Conservation (phyloP, 108 stramenopile genomes). For the Discostella stelligeroides region DNA sequence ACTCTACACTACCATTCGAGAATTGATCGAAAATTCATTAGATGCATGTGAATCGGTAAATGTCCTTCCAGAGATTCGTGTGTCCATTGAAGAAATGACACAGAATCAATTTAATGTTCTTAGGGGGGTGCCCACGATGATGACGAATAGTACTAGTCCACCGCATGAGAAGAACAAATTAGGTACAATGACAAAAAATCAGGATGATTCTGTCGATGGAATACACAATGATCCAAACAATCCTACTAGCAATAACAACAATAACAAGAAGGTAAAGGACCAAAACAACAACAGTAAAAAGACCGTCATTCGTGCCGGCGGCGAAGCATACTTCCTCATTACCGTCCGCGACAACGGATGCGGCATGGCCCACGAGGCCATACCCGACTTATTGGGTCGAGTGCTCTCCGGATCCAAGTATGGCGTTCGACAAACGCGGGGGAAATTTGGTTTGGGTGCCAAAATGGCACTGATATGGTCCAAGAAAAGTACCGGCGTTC, state of each 20-base stretch:
- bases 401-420: conserved; percentile 95
- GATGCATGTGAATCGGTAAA: conserved; percentile 93
- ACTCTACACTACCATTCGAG: conserved; percentile 94
- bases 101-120: conserved; percentile 81
- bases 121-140: conserved; percentile 65
- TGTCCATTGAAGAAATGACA: conserved; percentile 87
- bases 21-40: conserved; percentile 91
- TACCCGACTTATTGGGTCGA: conserved; percentile 91
- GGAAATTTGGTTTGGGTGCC: conserved; percentile 97
- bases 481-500: conserved; percentile 93
- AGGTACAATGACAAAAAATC: too few species aligned
- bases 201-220: not conserved
- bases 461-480: conserved; percentile 99
- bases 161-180: too few species aligned
- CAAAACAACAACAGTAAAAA: conserved; percentile 9
- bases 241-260: not conserved
- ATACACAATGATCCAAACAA: too few species aligned
- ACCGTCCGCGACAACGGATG: conserved; percentile 94
- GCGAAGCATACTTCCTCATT: conserved; percentile 86
- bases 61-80: conserved; percentile 77
- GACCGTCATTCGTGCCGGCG: conserved; percentile 14
- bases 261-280: not conserved
- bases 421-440: conserved; percentile 94
- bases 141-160: too few species aligned
- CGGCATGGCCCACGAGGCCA: conserved; percentile 91